Evolutionary conservation across 2,329 filamentous ascomycete genomes (phyloP).

Genomic region (Eurotiales sp.): DNA sequence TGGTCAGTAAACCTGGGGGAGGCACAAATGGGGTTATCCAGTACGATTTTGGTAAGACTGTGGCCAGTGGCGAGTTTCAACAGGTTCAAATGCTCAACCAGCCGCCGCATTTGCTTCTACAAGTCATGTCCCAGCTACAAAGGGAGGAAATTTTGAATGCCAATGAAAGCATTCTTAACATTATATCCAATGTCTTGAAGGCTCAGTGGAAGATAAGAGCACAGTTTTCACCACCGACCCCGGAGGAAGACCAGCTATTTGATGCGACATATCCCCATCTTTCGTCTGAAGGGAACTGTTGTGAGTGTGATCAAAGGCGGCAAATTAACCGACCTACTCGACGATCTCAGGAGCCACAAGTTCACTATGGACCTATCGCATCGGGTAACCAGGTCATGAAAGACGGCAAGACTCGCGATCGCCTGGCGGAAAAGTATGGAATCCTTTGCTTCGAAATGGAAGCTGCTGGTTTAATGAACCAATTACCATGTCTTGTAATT

Average conservation of each 20-base stretch:
- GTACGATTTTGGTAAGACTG: slow-evolving; percentile 10
- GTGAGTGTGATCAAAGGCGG: background rate
- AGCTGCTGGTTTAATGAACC: slow-evolving; percentile 13
- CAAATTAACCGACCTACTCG: background rate
- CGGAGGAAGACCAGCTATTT: too few relatives aligned
- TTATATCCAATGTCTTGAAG: too few relatives aligned
- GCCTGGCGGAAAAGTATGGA: slow-evolving; percentile 4
- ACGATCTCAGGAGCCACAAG: background rate
- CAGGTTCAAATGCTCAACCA: background rate
- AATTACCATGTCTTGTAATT: slow-evolving; percentile 13
- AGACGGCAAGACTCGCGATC: slow-evolving; percentile 17
- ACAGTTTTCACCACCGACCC: too few relatives aligned
- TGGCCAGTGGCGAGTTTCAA: background rate
- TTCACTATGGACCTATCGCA: slow-evolving; percentile 25
- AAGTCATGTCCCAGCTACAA: background rate
- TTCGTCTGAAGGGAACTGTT: background rate
- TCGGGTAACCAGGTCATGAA: slow-evolving; percentile 24
- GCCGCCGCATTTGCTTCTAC: background rate
- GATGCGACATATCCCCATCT: too few relatives aligned
- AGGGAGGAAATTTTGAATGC: too few relatives aligned
- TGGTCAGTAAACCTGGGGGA: slow-evolving; percentile 18
- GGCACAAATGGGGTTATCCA: slow-evolving; percentile 7
- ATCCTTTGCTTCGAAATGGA: slow-evolving; percentile 15
- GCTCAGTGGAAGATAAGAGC: too few relatives aligned
- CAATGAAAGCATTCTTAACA: too few relatives aligned